Evolutionary conservation across 2,329 filamentous ascomycete genomes (phyloP).

Genomic region (Microascus cirrosus): DNA sequence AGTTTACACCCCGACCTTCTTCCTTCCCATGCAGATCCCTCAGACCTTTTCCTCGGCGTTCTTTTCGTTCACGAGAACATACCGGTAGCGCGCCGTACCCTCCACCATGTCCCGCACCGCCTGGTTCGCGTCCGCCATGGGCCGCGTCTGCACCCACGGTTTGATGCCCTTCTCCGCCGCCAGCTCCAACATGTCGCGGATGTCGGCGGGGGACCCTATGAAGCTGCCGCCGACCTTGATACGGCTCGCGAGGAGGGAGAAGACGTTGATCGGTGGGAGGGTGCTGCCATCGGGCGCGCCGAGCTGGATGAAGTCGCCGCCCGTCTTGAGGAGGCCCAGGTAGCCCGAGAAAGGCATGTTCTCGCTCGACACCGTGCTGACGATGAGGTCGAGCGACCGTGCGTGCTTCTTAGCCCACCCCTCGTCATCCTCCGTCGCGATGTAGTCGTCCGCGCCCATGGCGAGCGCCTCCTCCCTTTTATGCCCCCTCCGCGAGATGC

Average conservation of each 20-base stretch:
- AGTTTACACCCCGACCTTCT: too few relatives aligned
- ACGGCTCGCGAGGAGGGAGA: conserved; percentile 41
- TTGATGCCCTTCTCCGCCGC: conserved; percentile 38
- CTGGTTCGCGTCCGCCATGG: conserved; percentile 44
- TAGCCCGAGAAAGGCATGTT: conserved; percentile 47
- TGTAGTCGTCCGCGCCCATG: conserved; percentile 37
- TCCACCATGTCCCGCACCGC: conserved; percentile 41
- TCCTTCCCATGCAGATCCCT: too few relatives aligned
- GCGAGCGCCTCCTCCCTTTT: conserved; percentile 39
- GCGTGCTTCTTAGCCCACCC: conserved; percentile 37
- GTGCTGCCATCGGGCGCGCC: conserved; percentile 43
- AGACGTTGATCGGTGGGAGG: conserved; percentile 29
- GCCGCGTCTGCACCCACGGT: conserved; percentile 43
- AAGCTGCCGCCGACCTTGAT: conserved; percentile 32
- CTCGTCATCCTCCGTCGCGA: conserved; percentile 15
- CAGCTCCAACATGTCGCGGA: conserved; percentile 41
- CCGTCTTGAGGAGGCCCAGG: conserved; percentile 40
- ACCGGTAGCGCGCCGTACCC: conserved; percentile 37
- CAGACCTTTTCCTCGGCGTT: neutral
- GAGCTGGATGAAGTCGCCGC: conserved; percentile 51
- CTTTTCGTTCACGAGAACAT: conserved; percentile 30
- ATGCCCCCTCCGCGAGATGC: conserved; percentile 35
- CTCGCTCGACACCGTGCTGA: conserved; percentile 29
- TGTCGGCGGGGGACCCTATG: conserved; percentile 35
- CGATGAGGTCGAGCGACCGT: conserved; percentile 38